Evolutionary conservation across 768 basidiomycete species (phyloP).

Genomic region (Termitomyces sp.): DNA sequence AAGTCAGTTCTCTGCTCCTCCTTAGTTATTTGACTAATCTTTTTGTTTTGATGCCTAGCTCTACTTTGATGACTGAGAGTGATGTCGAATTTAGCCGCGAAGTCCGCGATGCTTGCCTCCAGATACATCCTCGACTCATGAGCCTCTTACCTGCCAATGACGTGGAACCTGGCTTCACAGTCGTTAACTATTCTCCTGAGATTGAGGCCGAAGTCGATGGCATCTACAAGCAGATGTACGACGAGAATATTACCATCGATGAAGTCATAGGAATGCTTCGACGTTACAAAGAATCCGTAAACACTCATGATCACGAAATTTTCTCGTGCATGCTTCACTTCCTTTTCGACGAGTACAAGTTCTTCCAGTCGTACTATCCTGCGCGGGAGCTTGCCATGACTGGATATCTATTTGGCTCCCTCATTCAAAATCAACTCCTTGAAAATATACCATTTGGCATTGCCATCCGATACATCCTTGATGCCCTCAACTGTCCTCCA

Average conservation of each 20-base stretch:
- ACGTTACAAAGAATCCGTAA: constrained; percentile 76
- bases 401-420: constrained; percentile 90
- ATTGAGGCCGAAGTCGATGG: constrained; percentile 91
- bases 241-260: constrained; percentile 90
- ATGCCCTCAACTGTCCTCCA: constrained; percentile 86
- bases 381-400: constrained; percentile 93
- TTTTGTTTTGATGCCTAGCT: constrained; percentile 33
- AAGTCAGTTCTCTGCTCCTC: constrained; percentile 43
- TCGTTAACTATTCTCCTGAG: constrained; percentile 82
- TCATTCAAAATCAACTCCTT: constrained; percentile 90
- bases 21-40: background rate
- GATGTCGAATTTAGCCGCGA: constrained; percentile 86
- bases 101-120: constrained; percentile 88
- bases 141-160: constrained; percentile 83
- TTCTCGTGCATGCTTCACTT: constrained; percentile 99
- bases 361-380: constrained; percentile 96
- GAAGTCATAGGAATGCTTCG: constrained; percentile 88
- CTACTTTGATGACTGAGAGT: constrained; percentile 65
- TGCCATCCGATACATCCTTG: constrained; percentile 93
- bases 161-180: constrained; percentile 85
- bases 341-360: constrained; percentile 99
- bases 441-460: constrained; percentile 94
- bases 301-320: constrained; percentile 85
- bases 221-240: constrained; percentile 98
- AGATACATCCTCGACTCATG: constrained; percentile 95